A percentile compares a stretch with the other conserved stretches of the same genome.
These are phyloP conservation scores for Schwanniomyces occidentalis DNA, from an alignment of 805 yeast genomes.

Conservation along the genomic window DNA sequence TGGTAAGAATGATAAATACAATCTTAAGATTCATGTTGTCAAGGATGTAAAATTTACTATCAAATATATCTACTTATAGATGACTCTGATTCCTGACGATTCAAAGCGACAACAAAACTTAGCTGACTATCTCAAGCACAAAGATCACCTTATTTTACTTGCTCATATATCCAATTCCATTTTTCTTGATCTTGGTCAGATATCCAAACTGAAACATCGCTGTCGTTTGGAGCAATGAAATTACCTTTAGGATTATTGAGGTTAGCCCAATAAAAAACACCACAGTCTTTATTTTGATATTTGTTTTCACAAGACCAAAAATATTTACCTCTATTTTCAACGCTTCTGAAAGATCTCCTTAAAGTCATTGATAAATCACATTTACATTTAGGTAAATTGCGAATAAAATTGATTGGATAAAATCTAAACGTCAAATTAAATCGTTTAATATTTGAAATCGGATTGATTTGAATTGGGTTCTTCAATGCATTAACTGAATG, in stretches of 20 bases:
- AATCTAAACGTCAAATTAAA: constrained; percentile 67
- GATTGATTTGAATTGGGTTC: constrained; percentile 44
- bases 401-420: constrained; percentile 40
- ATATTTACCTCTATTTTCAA: constrained; percentile 52
- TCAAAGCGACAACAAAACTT: no score
- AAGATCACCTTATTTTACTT: not conserved
- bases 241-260: constrained; percentile 33
- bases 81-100: no score
- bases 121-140: no score
- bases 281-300: constrained; percentile 47
- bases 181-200: constrained; percentile 7
- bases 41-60: no score
- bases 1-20: no score
- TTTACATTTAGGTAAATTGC: constrained; percentile 44
- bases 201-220: constrained; percentile 44
- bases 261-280: constrained; percentile 52
- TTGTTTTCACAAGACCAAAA: constrained; percentile 64
- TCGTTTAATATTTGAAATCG: constrained; percentile 48
- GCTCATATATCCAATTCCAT: constrained; percentile 2
- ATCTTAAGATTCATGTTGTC: no score
- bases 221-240: constrained; percentile 30
- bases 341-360: constrained; percentile 53
- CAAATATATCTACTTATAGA: no score
- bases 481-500: constrained; percentile 57
- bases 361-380: constrained; percentile 55